A percentile compares a stretch with the other conserved stretches of the same genome.
phyloP scores from a whole-genome alignment of 1,139 yeast species.

The Pichia sp. region DNA sequence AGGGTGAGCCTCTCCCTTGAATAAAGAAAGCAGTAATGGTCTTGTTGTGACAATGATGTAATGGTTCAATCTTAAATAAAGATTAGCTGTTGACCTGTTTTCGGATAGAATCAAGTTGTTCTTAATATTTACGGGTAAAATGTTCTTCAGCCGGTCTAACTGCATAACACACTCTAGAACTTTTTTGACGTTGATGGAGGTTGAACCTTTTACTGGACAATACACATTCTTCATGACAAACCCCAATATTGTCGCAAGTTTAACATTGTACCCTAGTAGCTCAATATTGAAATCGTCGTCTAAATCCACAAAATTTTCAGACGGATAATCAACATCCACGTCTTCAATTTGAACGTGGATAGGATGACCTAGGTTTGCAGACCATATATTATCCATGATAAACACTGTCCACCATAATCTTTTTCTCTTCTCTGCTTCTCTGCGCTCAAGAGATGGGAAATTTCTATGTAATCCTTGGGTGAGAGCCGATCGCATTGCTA shows the following conservation, averaged over 20 bases:
- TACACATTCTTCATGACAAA: slow-evolving; percentile 30
- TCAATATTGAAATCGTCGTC: slow-evolving; percentile 30
- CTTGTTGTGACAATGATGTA: slow-evolving; percentile 35
- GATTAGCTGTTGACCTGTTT: slow-evolving; percentile 31
- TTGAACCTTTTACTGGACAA: slow-evolving; percentile 29
- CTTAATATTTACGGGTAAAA: slow-evolving; percentile 13
- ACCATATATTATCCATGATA: slow-evolving; percentile 42
- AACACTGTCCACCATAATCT: slow-evolving; percentile 48
- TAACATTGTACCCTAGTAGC: slow-evolving; percentile 33
- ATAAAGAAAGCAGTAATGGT: slow-evolving; percentile 35
- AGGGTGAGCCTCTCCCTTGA: slow-evolving; percentile 29
- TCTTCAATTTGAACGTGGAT: slow-evolving; percentile 41
- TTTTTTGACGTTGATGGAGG: slow-evolving; percentile 18
- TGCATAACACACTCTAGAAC: slow-evolving; percentile 22
- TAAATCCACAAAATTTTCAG: slow-evolving; percentile 29
- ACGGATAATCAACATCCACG: slow-evolving; percentile 40
- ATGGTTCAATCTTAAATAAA: slow-evolving; percentile 39
- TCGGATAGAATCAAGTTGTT: slow-evolving; percentile 20
- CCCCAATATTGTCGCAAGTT: slow-evolving; percentile 33
- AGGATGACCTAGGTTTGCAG: slow-evolving; percentile 36
- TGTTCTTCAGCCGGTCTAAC: slow-evolving; percentile 15
- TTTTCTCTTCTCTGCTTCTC: slow-evolving; percentile 32
- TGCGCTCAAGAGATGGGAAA: slow-evolving; percentile 15
- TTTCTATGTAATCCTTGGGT: slow-evolving; percentile 38
- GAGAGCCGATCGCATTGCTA: slow-evolving; percentile 38